These are phyloP conservation scores for Strigomonas oncopelti DNA, from an alignment of 208 protist species.

Conservation along the genomic window DNA sequence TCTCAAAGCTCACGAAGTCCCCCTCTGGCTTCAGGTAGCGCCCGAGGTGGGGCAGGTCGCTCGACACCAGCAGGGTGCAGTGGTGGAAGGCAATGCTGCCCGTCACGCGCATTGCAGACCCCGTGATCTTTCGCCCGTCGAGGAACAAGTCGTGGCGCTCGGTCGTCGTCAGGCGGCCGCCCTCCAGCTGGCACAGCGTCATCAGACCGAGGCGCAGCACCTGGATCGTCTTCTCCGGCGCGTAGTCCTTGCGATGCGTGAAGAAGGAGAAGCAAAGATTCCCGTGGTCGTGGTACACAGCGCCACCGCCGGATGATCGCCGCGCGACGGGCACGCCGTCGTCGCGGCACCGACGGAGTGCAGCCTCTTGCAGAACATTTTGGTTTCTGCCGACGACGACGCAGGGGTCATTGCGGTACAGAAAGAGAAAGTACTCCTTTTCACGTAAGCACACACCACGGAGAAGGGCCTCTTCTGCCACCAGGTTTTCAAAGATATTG, in stretches of 20 bases:
- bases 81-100: slow-evolving; percentile 79
- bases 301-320: slow-evolving; percentile 73
- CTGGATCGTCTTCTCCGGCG: slow-evolving; percentile 69
- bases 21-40: slow-evolving; percentile 57
- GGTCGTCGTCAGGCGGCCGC: slow-evolving; percentile 48
- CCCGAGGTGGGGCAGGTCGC: slow-evolving; percentile 27
- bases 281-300: slow-evolving; percentile 80
- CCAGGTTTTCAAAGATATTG: slow-evolving; percentile 75
- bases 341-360: slow-evolving; percentile 27
- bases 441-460: slow-evolving; percentile 44
- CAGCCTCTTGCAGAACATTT: slow-evolving; percentile 67
- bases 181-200: slow-evolving; percentile 30
- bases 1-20: slow-evolving; percentile 44
- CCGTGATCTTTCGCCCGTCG: slow-evolving; percentile 79
- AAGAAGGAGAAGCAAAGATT: slow-evolving; percentile 86
- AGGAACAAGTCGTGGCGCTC: slow-evolving; percentile 79
- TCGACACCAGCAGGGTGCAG: slow-evolving; percentile 78
- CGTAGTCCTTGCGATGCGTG: slow-evolving; percentile 62
- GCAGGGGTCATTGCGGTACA: slow-evolving; percentile 80
- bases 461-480: slow-evolving; percentile 68
- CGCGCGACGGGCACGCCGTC: slow-evolving; percentile 66
- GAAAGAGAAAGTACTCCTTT: slow-evolving; percentile 39
- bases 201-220: slow-evolving; percentile 56
- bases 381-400: slow-evolving; percentile 86
- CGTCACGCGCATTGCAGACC: slow-evolving; percentile 87